Conservation (phyloP, 768 basidiomycete genomes). For the Lactifluus hygrophoroides region DNA sequence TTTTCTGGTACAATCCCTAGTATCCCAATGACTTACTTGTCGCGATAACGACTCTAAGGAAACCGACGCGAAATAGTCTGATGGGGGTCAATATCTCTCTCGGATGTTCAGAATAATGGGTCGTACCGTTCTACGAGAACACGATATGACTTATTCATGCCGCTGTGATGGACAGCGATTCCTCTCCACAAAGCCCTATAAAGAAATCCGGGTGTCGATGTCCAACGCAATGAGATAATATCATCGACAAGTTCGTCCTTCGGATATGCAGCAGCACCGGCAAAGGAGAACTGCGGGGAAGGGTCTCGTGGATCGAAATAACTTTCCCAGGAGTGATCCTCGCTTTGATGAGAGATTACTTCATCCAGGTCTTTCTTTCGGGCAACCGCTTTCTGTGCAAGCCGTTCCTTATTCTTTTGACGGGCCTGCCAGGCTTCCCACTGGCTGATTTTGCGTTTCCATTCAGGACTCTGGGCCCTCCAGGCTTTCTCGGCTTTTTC, state of each 20-base stretch:
- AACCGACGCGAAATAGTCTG: conserved; percentile 55
- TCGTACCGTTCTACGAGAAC: conserved; percentile 47
- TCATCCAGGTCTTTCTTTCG: conserved; percentile 30
- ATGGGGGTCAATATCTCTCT: background rate
- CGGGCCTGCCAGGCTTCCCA: conserved; percentile 43
- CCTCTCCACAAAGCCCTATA: conserved; percentile 45
- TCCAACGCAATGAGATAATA: conserved; percentile 32
- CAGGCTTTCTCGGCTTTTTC: conserved; percentile 40
- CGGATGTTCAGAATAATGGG: background rate
- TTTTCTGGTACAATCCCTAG: background rate
- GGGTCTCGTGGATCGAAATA: conserved; percentile 53
- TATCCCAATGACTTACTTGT: conserved; percentile 34
- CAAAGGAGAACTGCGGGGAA: conserved; percentile 52
- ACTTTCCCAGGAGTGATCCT: conserved; percentile 36
- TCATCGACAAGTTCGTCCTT: conserved; percentile 42
- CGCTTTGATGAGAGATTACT: conserved; percentile 18
- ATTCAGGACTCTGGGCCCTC: conserved; percentile 37
- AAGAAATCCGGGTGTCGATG: conserved; percentile 34
- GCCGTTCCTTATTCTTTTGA: conserved; percentile 41
- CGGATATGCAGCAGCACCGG: conserved; percentile 36
- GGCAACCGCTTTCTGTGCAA: conserved; percentile 34
- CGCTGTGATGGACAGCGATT: conserved; percentile 61
- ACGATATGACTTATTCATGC: conserved; percentile 58
- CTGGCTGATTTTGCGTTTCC: conserved; percentile 41
- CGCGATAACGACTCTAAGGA: conserved; percentile 56